Percentiles rank a stretch among this genome's conserved stretches.
phyloP scores from a whole-genome alignment of 2,329 filamentous ascomycete genomes.

The Penicillium sp. region DNA sequence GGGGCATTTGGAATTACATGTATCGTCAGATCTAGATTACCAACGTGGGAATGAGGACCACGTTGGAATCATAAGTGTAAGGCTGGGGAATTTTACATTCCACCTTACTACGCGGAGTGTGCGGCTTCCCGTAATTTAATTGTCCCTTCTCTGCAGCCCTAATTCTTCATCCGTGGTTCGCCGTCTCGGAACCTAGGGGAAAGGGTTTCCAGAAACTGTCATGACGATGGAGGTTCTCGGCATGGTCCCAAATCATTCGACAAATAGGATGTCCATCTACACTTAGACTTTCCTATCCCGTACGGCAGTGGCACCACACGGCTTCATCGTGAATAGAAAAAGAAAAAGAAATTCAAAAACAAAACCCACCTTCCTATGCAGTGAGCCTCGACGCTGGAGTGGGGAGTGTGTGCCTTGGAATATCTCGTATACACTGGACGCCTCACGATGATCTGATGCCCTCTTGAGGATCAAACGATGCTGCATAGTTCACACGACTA shows the following conservation, averaged over 20 bases:
- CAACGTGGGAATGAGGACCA: not conserved
- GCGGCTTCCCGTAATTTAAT: not conserved
- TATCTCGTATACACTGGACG: conserved; percentile 17
- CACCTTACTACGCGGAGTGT: not conserved
- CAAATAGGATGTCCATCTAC: not conserved
- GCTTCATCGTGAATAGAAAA: not conserved
- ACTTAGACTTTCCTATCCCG: not conserved
- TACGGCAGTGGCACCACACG: not conserved
- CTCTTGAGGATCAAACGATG: not conserved
- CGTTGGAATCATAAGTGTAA: not conserved
- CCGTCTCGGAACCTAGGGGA: not conserved
- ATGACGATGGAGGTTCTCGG: not conserved
- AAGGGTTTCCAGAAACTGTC: conserved; percentile 13
- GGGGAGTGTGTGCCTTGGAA: conserved; percentile 6
- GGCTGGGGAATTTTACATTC: conserved; percentile 4
- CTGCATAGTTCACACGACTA: not conserved
- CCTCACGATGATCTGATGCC: conserved; percentile 10
- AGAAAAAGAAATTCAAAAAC: not conserved
- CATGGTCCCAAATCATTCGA: not conserved
- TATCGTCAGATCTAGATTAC: conserved; percentile 3
- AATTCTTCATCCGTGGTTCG: conserved; percentile 7
- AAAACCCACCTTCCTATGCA: not conserved
- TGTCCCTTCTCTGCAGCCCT: not conserved
- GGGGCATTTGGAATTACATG: not conserved
- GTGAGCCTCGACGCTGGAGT: conserved; percentile 8